Conservation (phyloP, 208 protist genomes). For the Leishmania major region DNA sequence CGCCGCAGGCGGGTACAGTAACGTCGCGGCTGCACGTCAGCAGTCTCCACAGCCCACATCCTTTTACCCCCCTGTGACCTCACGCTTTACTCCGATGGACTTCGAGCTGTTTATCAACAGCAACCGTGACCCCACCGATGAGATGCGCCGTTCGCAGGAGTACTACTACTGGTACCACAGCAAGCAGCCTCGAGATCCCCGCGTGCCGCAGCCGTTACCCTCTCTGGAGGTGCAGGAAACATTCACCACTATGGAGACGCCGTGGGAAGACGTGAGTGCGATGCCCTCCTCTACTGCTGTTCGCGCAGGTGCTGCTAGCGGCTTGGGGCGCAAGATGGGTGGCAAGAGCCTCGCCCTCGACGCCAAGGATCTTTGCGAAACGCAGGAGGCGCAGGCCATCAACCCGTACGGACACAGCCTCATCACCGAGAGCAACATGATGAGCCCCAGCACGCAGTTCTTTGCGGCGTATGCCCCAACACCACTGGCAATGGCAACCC, state of each 20-base stretch:
- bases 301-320: constrained; percentile 3
- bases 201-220: constrained; percentile 69
- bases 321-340: constrained; percentile 25
- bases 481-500: constrained; percentile 75
- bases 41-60: constrained; percentile 16
- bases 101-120: constrained; percentile 85
- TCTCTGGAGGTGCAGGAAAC: constrained; percentile 64
- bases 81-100: constrained; percentile 82
- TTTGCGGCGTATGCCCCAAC: constrained; percentile 86
- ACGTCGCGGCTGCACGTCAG: constrained; percentile 23
- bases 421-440: constrained; percentile 52
- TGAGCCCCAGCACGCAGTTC: constrained; percentile 87
- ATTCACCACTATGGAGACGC: constrained; percentile 61
- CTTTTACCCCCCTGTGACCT: constrained; percentile 32
- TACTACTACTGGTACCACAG: constrained; percentile 90
- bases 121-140: constrained; percentile 70
- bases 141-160: constrained; percentile 83
- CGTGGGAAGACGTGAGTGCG: constrained; percentile 54
- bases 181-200: constrained; percentile 68
- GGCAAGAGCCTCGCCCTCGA: constrained; percentile 62
- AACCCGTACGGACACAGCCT: constrained; percentile 81
- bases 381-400: constrained; percentile 68
- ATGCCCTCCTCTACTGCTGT: constrained; percentile 9
- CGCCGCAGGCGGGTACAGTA: constrained; percentile 22
- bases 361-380: constrained; percentile 70